Conservation (phyloP, 352 stramenopile species). For the Phytophthora kernoviae region DNA sequence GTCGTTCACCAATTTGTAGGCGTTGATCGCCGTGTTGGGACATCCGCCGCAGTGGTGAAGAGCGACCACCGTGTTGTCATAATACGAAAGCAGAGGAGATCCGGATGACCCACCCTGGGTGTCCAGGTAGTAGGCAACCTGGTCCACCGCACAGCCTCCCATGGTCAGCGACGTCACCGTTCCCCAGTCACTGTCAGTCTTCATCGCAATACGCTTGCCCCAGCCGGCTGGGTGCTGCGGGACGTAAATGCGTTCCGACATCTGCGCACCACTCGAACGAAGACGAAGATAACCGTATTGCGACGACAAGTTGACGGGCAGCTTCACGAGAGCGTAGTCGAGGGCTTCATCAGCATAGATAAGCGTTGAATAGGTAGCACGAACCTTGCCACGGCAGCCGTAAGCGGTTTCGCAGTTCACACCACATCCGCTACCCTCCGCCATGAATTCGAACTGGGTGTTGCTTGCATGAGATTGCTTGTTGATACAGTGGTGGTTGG, state of each 20-base stretch:
- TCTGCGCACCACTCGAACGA: slow-evolving; percentile 43
- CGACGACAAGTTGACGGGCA: slow-evolving; percentile 50
- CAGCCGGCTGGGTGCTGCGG: slow-evolving; percentile 65
- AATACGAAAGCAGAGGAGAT: slow-evolving; percentile 65
- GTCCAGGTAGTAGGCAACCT: slow-evolving; percentile 75
- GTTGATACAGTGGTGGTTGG: slow-evolving; percentile 83
- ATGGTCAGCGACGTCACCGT: slow-evolving; percentile 49
- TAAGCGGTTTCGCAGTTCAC: slow-evolving; percentile 37
- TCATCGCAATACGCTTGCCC: slow-evolving; percentile 75
- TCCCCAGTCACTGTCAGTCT: slow-evolving; percentile 42
- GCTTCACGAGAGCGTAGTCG: slow-evolving; percentile 76
- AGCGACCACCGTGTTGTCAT: slow-evolving; percentile 64
- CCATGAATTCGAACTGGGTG: slow-evolving; percentile 75
- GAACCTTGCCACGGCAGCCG: slow-evolving; percentile 44
- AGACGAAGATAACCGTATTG: slow-evolving; percentile 66
- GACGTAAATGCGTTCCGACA: slow-evolving; percentile 68
- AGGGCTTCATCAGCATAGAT: slow-evolving; percentile 40
- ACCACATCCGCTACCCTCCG: slow-evolving; percentile 42
- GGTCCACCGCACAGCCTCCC: slow-evolving; percentile 47
- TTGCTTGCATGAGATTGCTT: slow-evolving; percentile 48
- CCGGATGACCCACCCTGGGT: slow-evolving; percentile 76
- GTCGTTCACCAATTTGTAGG: slow-evolving; percentile 58
- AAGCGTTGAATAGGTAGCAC: slow-evolving; percentile 34
- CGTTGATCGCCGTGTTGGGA: slow-evolving; percentile 77
- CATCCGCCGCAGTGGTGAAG: slow-evolving; percentile 82